Evolutionary conservation across 2,329 filamentous ascomycete species (phyloP).

Genomic region (Alternaria longipes): DNA sequence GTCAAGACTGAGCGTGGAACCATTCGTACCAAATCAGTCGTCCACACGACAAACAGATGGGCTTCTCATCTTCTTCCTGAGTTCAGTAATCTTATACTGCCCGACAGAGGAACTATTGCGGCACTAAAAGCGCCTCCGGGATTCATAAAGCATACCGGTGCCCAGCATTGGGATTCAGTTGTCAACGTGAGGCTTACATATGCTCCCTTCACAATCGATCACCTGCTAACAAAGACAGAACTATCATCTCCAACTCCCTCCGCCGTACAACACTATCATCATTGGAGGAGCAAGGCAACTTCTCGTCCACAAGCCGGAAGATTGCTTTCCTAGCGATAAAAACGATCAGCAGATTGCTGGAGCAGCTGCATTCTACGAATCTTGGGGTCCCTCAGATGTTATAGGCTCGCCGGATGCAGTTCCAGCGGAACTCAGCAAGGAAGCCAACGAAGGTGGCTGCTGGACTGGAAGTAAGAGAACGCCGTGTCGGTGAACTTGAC

Average conservation of each 20-base stretch:
- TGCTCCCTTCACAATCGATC: not conserved
- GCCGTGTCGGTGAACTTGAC: not conserved
- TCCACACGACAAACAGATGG: conserved; percentile 24
- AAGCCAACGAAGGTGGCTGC: conserved; percentile 13
- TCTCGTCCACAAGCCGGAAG: conserved; percentile 14
- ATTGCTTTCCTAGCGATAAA: conserved; percentile 10
- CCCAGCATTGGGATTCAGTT: conserved; percentile 19
- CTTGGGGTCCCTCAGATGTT: conserved; percentile 18
- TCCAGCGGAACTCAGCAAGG: conserved; percentile 10
- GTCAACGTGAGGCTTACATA: conserved; percentile 14
- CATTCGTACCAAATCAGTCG: conserved; percentile 14
- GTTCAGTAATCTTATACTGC: conserved; percentile 15
- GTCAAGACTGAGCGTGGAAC: conserved; percentile 12
- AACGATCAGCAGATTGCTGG: conserved; percentile 16
- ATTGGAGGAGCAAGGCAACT: conserved; percentile 19
- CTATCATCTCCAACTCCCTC: conserved; percentile 20
- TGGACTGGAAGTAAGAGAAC: conserved; percentile 19
- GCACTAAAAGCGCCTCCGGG: conserved; percentile 18
- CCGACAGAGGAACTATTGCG: conserved; percentile 8
- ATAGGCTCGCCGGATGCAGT: conserved; percentile 7
- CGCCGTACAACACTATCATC: conserved; percentile 23
- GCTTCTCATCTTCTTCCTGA: conserved; percentile 22
- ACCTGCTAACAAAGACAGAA: conserved; percentile 10
- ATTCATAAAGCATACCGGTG: conserved; percentile 21
- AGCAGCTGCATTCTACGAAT: conserved; percentile 15